Base-by-base conservation (phyloP, 352 stramenopile genomes). In the Globisporangium spinosum region DNA sequence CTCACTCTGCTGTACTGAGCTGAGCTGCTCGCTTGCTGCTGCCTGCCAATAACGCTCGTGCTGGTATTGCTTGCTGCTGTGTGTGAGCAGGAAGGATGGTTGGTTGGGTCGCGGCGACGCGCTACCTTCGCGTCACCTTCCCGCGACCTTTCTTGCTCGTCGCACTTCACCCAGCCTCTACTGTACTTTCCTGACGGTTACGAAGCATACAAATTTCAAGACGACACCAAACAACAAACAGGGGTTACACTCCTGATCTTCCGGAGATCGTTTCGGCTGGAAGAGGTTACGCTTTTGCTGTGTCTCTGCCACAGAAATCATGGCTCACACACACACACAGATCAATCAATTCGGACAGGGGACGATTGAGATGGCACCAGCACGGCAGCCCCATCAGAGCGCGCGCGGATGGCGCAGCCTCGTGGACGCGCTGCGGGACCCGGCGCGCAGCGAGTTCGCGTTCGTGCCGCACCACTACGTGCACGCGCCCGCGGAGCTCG, bases 391-490 rank as follows among this genome's bases (percentile, higher is more conserved):
- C 17, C 43, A 27, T 17, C 56, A 38, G 57, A 49, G 22, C 22
- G 17, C 69, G 12, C 71, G 74, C 61, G 77, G 62, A 27, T 94
- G 86, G 86, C 82, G 77, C 67, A 87, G 77, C 59, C 76, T 94
- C 40, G 77, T 91, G 58, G 73, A 77, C 23, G 82, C 83, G 62
- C 74, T 94, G 68, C 75, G 79, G 1, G 82, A 92, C 34, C 86
- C 86, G 9, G 68, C 79, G 56, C 83, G 86, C 51, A 92, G 82
- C 66, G 86, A 91, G 65, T 94, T 91, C 69, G 85, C 84, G 10
- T 94, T 94, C 62, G 83, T 94, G 62, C 83, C 86, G 59, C 86
- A 94, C 67, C 82, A 91, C 62, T 91, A 94, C 71, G 79, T 92
- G 22, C 76, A 79, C 55, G 79, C 78, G 9, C 78, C 80, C n/a